A percentile compares a stretch with the other conserved stretches of the same genome.
Evolutionary conservation across 306 rosid genomes (phyloP).

Genomic region (Inga laurina): DNA sequence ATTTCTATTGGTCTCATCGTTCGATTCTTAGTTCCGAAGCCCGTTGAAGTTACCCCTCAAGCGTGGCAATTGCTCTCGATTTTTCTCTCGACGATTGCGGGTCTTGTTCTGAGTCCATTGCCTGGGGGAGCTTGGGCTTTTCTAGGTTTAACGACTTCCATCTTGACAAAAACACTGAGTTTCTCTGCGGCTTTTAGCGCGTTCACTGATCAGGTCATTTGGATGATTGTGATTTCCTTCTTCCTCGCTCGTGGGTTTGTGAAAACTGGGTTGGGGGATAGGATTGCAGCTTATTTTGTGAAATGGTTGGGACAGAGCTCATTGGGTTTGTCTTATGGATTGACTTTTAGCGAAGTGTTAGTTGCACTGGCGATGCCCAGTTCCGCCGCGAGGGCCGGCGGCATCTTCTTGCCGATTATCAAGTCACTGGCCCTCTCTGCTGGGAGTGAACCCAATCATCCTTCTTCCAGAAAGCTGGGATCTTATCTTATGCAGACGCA

Average conservation of each 20-base stretch:
- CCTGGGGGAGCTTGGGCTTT: slow-evolving; percentile 99
- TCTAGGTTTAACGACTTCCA: slow-evolving; percentile 62
- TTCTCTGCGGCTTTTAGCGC: slow-evolving; percentile 80
- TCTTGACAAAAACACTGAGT: slow-evolving; percentile 64
- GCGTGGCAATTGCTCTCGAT: slow-evolving; percentile 38
- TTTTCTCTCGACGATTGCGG: slow-evolving; percentile 84
- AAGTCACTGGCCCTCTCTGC: slow-evolving; percentile 62
- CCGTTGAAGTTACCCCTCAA: neutral
- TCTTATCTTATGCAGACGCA: slow-evolving; percentile 19
- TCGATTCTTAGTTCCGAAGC: slow-evolving; percentile 47
- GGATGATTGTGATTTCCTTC: slow-evolving; percentile 94
- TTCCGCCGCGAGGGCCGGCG: neutral
- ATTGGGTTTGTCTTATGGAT: neutral
- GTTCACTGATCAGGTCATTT: slow-evolving; percentile 87
- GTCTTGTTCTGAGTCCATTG: slow-evolving; percentile 81
- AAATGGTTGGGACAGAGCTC: neutral
- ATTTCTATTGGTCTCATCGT: slow-evolving; percentile 61
- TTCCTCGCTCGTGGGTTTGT: slow-evolving; percentile 96
- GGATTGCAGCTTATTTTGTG: slow-evolving; percentile 35
- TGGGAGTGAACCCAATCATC: slow-evolving; percentile 55
- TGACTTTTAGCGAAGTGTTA: neutral
- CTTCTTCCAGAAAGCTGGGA: slow-evolving; percentile 55
- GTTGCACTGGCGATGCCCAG: slow-evolving; percentile 18
- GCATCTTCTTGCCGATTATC: slow-evolving; percentile 28
- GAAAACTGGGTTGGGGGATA: slow-evolving; percentile 87